Evolutionary conservation across 2,329 filamentous ascomycete genomes (phyloP), one percentile per base, ranked within the genome.

Genomic region (Cordyceps cateniannulata): DNA sequence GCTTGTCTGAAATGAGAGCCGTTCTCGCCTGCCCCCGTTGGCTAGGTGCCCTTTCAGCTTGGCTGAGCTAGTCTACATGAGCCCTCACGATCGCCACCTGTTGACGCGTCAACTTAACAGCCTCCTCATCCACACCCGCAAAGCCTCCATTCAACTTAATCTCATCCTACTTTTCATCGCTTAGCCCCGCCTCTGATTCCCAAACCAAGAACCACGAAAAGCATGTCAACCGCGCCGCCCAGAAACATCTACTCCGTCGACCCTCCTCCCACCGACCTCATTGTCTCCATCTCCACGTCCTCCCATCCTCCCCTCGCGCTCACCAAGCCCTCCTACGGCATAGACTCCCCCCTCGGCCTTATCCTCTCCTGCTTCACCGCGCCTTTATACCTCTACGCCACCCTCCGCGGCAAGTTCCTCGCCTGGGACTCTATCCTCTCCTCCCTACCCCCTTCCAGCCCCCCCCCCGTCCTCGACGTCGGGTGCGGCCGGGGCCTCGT

Each of bases 401-500:
- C 62, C n/a, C 61, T 64, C 9, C 54, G 52, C 20, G 64, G 63
- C 55, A 65, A 65, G 29, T 64, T 61, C 61, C 18, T 42, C 29
- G 63, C 63, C 38, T 64, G 64, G 64, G 62, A 63, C 32, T 55
- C 60, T 14, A 45, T 62, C 35, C 59, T 63, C 51, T 52, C 48
- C 61, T 24, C 45, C 40, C 27, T 62, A 24, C 45, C 56, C 27
- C 52, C 38, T 8, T 45, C 62, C 29, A 6, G 22, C 42, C 29
- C 50, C 45, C 49, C 32, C 48, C 63, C 61, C 18, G 57, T 59
- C 38, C 55, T 65, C 44, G 64, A 65, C 51, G 60, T 65, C 51
- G 64, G 64, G 55, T 65, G 64, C 59, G 64, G 64, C 27, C 62
- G 64, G 45, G 64, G 64, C 61, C 56, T 64, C 60, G 64, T 65